Base-by-base conservation (phyloP, 23 red algal genomes). In the Chondrus crispus region DNA sequence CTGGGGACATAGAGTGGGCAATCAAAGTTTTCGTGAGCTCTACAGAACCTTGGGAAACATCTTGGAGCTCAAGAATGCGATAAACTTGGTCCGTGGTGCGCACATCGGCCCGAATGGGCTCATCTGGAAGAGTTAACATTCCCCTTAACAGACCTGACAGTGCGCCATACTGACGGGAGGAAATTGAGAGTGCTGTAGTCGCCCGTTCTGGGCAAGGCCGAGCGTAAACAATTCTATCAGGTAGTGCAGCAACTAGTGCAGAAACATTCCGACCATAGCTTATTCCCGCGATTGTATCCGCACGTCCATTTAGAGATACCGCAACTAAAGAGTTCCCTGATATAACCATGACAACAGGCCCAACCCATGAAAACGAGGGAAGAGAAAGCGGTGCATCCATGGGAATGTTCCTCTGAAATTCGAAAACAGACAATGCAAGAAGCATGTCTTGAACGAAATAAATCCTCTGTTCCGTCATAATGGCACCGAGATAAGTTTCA, bases 31-130 rank as follows among this genome's bases (percentile, higher is more conserved):
- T 57, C n/a, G 60, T 75, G 40, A 92, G 40, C 62, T 72, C 88
- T 71, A 46, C 77, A 26, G 88, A 92, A 19, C 70, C 88, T 82
- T 92, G 88, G 11, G 88, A 92, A 33, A 64, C 88, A 83, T 92
- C 88, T 24, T 92, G 74, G 70, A 58, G 58, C 38, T 89, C 68
- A 22, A 77, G 42, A 60, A 89, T 60, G 43, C 24, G 50, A 46
- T 64, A 57, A 44, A 89, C 69, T 46, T 69, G 50, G 35, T 86
- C 82, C 29, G 37, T 76, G 8, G 71, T 36, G 71, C 43, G 12
- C n/a, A n/a, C n/a, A n/a, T n/a, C n/a, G n/a, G n/a, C n/a, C n/a
- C n/a, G n/a, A n/a, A n/a, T n/a, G n/a, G n/a, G n/a, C n/a, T n/a
- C n/a, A 53, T 88, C 84, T 73, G 68, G n/a, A 26, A 92, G 57